Percentiles rank a stretch among this genome's conserved stretches.
Evolutionary conservation across 139 green algal genomes (phyloP).

Genomic region (Pleodorina starrii): DNA sequence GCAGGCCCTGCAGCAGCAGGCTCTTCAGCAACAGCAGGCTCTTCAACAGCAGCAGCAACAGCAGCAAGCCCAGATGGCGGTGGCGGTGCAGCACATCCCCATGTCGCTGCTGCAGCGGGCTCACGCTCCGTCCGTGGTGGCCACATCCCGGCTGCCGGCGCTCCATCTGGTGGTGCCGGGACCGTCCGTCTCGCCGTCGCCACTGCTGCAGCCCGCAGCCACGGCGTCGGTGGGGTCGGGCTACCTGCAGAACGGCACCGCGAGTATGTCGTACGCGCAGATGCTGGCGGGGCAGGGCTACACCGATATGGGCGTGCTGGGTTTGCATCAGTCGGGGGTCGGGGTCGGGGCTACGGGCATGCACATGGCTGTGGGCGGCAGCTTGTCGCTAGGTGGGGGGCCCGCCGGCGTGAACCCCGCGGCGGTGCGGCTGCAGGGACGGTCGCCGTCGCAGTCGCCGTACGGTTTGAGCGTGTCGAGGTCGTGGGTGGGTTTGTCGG

Average conservation of each 20-base stretch:
- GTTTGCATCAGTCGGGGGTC: background rate
- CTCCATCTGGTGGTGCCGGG: conserved; percentile 33
- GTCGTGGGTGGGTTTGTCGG: background rate
- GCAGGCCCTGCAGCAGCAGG: conserved; percentile 2
- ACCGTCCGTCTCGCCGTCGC: background rate
- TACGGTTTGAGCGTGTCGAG: conserved; percentile 29
- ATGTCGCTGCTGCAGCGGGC: conserved; percentile 21
- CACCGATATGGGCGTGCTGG: background rate
- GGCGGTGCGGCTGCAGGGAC: background rate
- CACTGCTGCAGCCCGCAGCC: background rate
- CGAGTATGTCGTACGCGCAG: conserved; percentile 17
- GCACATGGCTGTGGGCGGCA: background rate
- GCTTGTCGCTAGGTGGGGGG: background rate
- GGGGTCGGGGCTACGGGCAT: too few species aligned
- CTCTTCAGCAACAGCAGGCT: background rate
- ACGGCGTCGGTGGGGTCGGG: background rate
- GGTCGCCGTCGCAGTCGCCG: background rate
- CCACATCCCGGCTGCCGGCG: background rate
- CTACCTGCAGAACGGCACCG: background rate
- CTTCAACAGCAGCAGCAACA: background rate
- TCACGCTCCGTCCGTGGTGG: background rate
- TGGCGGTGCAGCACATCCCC: background rate
- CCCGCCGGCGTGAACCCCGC: background rate
- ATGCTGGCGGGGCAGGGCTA: background rate
- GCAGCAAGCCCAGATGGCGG: background rate